Evolutionary conservation across 2,329 filamentous ascomycete genomes (phyloP).

Genomic region (Talaromyces albobiverticillius): DNA sequence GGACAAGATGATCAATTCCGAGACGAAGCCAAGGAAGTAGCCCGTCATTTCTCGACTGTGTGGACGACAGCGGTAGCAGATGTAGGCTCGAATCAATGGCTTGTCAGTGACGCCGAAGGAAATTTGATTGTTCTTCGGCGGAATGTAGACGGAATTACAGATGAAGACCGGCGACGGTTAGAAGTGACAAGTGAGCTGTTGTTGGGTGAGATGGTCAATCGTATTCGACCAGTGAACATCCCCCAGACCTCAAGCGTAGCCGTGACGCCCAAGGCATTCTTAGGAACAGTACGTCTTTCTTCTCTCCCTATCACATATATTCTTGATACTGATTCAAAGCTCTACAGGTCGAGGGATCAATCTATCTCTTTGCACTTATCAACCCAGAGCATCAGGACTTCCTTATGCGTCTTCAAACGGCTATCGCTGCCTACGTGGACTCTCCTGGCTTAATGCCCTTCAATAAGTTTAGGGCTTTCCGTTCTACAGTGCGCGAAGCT

Average conservation of each 20-base stretch:
- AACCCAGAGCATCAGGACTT: slow-evolving; percentile 69
- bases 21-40: slow-evolving; percentile 56
- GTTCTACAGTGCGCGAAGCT: slow-evolving; percentile 65
- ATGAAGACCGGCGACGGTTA: slow-evolving; percentile 68
- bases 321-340: background rate
- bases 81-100: slow-evolving; percentile 69
- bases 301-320: background rate
- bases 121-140: slow-evolving; percentile 79
- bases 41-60: slow-evolving; percentile 73
- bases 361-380: slow-evolving; percentile 86
- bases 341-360: slow-evolving; percentile 75
- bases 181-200: slow-evolving; percentile 76
- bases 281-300: slow-evolving; percentile 70
- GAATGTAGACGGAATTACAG: slow-evolving; percentile 69
- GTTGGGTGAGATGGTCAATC: slow-evolving; percentile 90
- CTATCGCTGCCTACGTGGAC: slow-evolving; percentile 64
- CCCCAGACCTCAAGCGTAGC: slow-evolving; percentile 62
- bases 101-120: slow-evolving; percentile 82
- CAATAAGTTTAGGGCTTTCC: slow-evolving; percentile 76
- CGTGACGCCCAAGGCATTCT: slow-evolving; percentile 77
- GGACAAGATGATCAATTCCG: slow-evolving; percentile 38
- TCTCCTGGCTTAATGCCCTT: slow-evolving; percentile 74
- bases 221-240: slow-evolving; percentile 72
- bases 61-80: slow-evolving; percentile 79
- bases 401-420: slow-evolving; percentile 75